phyloP scores from a whole-genome alignment of 139 green algal genomes.

The Nannochloris sp. region DNA sequence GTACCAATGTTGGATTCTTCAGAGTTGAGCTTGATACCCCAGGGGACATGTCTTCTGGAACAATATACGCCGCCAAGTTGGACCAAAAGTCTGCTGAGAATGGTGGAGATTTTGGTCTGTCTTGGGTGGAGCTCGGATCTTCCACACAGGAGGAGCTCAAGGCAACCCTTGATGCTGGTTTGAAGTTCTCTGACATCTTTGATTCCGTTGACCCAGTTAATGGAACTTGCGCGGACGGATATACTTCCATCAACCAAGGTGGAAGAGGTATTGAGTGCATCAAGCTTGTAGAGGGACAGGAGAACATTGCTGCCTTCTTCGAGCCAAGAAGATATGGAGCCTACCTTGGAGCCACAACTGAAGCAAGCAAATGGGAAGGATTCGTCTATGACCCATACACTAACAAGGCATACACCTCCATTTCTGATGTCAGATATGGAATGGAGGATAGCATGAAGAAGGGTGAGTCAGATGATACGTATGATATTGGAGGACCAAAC shows the following conservation, averaged over 20 bases:
- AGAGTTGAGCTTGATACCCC: slow-evolving; percentile 9
- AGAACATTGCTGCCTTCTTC: slow-evolving; percentile 38
- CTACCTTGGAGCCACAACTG: slow-evolving; percentile 38
- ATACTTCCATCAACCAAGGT: slow-evolving; percentile 18
- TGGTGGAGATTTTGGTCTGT: slow-evolving; percentile 16
- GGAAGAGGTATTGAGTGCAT: slow-evolving; percentile 33
- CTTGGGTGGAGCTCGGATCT: slow-evolving; percentile 24
- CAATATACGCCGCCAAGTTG: slow-evolving; percentile 10
- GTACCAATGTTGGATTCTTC: slow-evolving; percentile 20
- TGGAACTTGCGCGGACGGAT: slow-evolving; percentile 31
- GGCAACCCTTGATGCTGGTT: not conserved
- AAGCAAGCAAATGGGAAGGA: slow-evolving; percentile 55
- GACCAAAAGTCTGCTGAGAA: slow-evolving; percentile 5
- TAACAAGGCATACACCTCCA: slow-evolving; percentile 20
- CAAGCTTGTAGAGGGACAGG: slow-evolving; percentile 31
- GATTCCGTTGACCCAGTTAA: slow-evolving; percentile 10
- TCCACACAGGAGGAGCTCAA: slow-evolving; percentile 14
- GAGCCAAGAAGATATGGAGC: slow-evolving; percentile 39
- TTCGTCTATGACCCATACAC: slow-evolving; percentile 22
- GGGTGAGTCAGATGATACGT: slow-evolving; percentile 8
- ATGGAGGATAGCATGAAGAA: slow-evolving; percentile 29
- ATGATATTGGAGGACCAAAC: slow-evolving; percentile 23
- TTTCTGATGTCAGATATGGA: slow-evolving; percentile 17
- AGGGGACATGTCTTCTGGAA: slow-evolving; percentile 19
- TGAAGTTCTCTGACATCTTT: slow-evolving; percentile 40